These are phyloP conservation scores for Coriolopsis trogii DNA, from an alignment of 1,284 basidiomycete species.

Conservation along the genomic window DNA sequence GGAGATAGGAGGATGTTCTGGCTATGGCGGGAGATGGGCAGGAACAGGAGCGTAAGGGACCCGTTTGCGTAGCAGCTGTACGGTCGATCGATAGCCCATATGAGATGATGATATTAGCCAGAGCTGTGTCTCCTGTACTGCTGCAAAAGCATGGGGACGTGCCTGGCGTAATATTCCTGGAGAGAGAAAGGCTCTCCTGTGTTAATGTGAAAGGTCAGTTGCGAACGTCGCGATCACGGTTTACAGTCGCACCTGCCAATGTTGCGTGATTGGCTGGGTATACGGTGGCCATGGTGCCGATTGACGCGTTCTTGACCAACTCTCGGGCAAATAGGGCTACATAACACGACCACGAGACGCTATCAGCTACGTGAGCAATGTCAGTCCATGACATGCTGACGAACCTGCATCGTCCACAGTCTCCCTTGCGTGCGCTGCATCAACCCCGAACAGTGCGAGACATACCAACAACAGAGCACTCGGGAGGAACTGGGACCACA, in stretches of 20 bases:
- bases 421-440: constrained; percentile 18
- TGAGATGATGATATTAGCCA: too few relatives aligned
- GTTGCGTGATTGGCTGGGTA: constrained; percentile 46
- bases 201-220: constrained; percentile 1
- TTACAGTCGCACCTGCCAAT: constrained; percentile 40
- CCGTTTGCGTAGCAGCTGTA: constrained; percentile 59
- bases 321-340: constrained; percentile 46
- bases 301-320: constrained; percentile 42
- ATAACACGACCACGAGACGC: background rate
- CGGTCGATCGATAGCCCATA: too few relatives aligned
- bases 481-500: background rate
- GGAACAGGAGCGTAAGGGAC: constrained; percentile 61
- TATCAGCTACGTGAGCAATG: background rate
- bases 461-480: background rate
- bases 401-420: constrained; percentile 36
- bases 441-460: background rate
- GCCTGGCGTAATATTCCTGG: constrained; percentile 62
- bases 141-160: constrained; percentile 7
- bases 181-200: constrained; percentile 60
- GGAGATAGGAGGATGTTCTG: constrained; percentile 54
- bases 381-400: background rate
- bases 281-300: constrained; percentile 54
- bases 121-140: background rate
- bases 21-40: constrained; percentile 65
- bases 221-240: constrained; percentile 5